Evolutionary conservation across 2,329 filamentous ascomycete species (phyloP), one percentile per base, ranked within the genome.

Genomic region (Cercospora zeina): DNA sequence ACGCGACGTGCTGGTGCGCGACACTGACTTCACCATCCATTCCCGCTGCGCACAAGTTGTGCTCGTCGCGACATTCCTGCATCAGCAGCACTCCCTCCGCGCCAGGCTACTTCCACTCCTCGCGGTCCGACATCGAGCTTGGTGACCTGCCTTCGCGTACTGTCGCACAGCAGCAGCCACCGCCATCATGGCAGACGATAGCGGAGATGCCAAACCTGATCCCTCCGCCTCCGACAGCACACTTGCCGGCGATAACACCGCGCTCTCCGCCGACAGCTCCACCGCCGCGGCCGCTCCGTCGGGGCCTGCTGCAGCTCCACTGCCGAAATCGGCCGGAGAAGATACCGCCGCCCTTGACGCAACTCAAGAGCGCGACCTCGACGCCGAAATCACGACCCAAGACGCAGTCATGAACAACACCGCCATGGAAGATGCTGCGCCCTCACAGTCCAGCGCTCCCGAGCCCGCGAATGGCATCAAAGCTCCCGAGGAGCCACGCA

Each of bases 381-480:
- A 79, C 64, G 73, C 75, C 62, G 78, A 80, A 63, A 76, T 79
- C 67, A 68, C 61, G 62, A 21, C 53, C 58, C 37, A 63, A 45
- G 67, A 69, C 55, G 56, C 61, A 30, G 55, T 42, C 51, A 68
- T 69, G 66, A 69, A 61, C 50, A 47, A 54, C 50, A 34, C 49
- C 11, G 19, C 47, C n/a, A 67, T 78, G 65, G 68, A 45, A 49
- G 47, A 51, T 51, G 47, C 47, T 19, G 33, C 54, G 19, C 54
- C 54, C 54, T 36, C 59, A 42, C 34, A 58, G 85, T 45, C 64
- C 30, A 58, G 56, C 39, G 84, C 83, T 71, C 78, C 89, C 55
- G 89, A 90, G 73, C 96, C 96, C 77, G 92, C 97, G 77, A 88
- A 89, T n/a, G 67, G 63, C 2, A 31, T 67, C 9, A 54, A 95